Evolutionary conservation across 2,329 filamentous ascomycete species (phyloP).

Genomic region (Talaromyces funiculosus): DNA sequence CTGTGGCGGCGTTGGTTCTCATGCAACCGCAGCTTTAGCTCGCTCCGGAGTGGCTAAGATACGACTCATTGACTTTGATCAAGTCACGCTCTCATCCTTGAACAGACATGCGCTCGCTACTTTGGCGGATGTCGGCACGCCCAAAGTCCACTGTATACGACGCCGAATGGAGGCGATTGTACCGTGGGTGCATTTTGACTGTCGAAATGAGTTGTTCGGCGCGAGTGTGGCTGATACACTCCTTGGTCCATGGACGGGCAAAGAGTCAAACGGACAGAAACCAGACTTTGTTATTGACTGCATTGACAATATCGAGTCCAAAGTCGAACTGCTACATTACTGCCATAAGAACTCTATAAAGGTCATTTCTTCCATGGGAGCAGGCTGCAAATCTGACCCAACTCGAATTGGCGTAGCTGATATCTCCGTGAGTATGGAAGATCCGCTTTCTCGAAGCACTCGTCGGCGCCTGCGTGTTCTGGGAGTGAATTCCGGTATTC

Average conservation of each 20-base stretch:
- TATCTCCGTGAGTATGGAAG: constrained; percentile 80
- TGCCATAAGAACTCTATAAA: constrained; percentile 71
- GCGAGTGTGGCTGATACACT: constrained; percentile 60
- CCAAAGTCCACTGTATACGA: constrained; percentile 82
- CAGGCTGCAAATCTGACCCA: constrained; percentile 82
- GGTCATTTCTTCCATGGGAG: constrained; percentile 93
- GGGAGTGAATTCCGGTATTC: constrained; percentile 78
- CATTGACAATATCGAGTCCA: constrained; percentile 97
- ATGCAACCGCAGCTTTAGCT: constrained; percentile 77
- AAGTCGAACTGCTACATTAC: constrained; percentile 83
- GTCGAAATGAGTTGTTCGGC: constrained; percentile 77
- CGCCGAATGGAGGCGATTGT: constrained; percentile 76
- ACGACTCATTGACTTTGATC: constrained; percentile 91
- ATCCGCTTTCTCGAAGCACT: constrained; percentile 80
- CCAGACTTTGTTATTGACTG: constrained; percentile 93
- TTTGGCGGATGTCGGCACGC: constrained; percentile 82
- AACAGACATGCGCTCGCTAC: constrained; percentile 97
- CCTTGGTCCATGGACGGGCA: constrained; percentile 58
- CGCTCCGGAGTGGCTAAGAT: constrained; percentile 85
- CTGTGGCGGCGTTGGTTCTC: constrained; percentile 90
- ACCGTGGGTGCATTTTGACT: constrained; percentile 88
- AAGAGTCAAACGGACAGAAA: constrained; percentile 38
- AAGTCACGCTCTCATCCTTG: constrained; percentile 88
- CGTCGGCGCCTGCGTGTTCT: constrained; percentile 68
- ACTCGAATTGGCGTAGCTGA: constrained; percentile 87